phyloP scores from a whole-genome alignment of 2,329 filamentous ascomycete genomes.

The Talaromyces sp. region DNA sequence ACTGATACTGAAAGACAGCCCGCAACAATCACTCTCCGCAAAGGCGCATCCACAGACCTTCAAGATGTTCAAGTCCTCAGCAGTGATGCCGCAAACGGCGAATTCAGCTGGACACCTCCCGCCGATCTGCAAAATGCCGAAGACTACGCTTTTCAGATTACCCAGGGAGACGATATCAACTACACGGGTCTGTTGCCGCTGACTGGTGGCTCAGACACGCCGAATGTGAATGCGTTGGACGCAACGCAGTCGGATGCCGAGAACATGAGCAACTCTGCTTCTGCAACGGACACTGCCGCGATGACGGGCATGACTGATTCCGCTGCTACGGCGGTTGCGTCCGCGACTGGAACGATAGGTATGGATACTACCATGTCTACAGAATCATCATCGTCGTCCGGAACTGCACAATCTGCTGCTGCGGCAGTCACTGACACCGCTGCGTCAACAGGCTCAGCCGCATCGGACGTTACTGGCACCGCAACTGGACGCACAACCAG shows the following conservation, averaged over 20 bases:
- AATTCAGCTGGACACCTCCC: constrained; percentile 51
- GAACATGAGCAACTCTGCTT: neutral
- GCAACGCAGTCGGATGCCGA: neutral
- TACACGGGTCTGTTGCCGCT: constrained; percentile 54
- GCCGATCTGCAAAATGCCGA: constrained; percentile 40
- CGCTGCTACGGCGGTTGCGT: neutral
- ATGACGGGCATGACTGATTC: neutral
- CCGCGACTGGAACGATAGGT: neutral
- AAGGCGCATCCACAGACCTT: constrained; percentile 51
- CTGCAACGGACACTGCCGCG: neutral
- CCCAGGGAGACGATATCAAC: constrained; percentile 51
- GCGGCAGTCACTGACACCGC: neutral
- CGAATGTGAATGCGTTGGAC: neutral
- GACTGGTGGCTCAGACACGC: constrained; percentile 30
- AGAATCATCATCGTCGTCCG: neutral
- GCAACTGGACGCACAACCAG: neutral
- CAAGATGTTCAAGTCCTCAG: constrained; percentile 50
- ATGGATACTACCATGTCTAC: neutral
- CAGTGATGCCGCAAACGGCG: constrained; percentile 43
- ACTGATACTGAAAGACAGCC: constrained; percentile 27
- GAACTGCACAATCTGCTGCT: neutral
- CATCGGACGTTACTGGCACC: neutral
- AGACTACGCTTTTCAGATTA: constrained; percentile 59
- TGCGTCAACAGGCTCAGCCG: neutral
- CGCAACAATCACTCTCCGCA: constrained; percentile 55